Evolutionary conservation across 2,329 filamentous ascomycete species (phyloP).

Genomic region (Pochonia chlamydosporia): DNA sequence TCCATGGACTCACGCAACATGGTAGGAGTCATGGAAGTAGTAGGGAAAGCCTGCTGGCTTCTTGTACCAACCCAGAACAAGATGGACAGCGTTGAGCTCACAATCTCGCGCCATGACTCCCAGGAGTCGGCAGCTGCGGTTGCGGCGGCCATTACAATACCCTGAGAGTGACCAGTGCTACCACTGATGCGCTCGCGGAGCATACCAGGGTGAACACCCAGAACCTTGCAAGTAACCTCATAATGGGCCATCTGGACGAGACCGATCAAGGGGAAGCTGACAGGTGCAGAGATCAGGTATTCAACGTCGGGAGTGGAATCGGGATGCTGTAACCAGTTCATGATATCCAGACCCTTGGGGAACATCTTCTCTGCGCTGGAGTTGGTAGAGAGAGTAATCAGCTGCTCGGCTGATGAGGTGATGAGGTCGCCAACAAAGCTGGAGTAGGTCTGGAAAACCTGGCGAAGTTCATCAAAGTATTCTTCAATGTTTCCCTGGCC

Average conservation of each 20-base stretch:
- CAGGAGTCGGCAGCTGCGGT: slow-evolving; percentile 88
- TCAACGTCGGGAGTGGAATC: slow-evolving; percentile 90
- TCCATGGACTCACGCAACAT: slow-evolving; percentile 91
- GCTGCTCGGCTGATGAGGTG: slow-evolving; percentile 71
- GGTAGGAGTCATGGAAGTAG: slow-evolving; percentile 85
- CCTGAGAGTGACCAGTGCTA: slow-evolving; percentile 93
- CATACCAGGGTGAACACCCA: slow-evolving; percentile 84
- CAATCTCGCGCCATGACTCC: slow-evolving; percentile 81
- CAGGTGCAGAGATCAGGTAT: slow-evolving; percentile 88
- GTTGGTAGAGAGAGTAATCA: slow-evolving; percentile 80
- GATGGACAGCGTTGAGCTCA: slow-evolving; percentile 77
- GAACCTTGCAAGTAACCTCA: slow-evolving; percentile 83
- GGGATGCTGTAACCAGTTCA: slow-evolving; percentile 84
- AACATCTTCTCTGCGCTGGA: slow-evolving; percentile 91
- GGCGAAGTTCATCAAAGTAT: slow-evolving; percentile 95
- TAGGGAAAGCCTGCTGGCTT: slow-evolving; percentile 94
- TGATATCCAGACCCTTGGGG: slow-evolving; percentile 90
- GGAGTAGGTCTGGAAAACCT: slow-evolving; percentile 86
- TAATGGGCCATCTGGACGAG: slow-evolving; percentile 95
- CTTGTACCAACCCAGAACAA: slow-evolving; percentile 98
- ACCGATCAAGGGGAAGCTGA: slow-evolving; percentile 94
- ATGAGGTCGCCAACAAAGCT: slow-evolving; percentile 86
- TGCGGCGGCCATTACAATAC: slow-evolving; percentile 86
- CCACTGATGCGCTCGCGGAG: slow-evolving; percentile 80
- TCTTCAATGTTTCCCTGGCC: slow-evolving; percentile 99